Conservation (phyloP, 768 basidiomycete genomes). For the Rhodotorula paludigena region DNA sequence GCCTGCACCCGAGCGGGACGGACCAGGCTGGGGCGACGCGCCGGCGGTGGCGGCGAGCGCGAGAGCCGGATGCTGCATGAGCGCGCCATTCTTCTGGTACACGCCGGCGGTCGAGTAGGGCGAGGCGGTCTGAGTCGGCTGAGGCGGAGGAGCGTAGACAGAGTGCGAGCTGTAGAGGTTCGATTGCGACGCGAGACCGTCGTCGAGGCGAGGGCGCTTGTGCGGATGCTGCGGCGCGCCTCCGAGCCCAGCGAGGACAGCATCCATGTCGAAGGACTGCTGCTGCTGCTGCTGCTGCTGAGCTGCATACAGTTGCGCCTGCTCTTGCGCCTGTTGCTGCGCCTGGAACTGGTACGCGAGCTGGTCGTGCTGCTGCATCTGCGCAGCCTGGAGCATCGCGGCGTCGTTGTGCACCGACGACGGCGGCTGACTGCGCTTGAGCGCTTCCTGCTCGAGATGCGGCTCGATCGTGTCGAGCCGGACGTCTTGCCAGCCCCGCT, state of each 20-base stretch:
- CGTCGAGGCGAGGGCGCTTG: conserved; percentile 9
- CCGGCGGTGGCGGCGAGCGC: neutral
- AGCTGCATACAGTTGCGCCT: no score
- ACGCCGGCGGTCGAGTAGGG: conserved; percentile 28
- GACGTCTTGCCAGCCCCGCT: conserved; percentile 37
- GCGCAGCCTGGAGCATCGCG: no score
- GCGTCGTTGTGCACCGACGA: neutral
- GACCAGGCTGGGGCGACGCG: no score
- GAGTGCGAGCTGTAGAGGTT: neutral
- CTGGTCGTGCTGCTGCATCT: neutral
- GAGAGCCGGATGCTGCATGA: neutral
- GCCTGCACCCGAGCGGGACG: no score
- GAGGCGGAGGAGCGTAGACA: conserved; percentile 4
- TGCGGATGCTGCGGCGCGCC: neutral
- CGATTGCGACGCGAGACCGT: no score
- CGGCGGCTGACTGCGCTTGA: neutral
- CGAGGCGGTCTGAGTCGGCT: neutral
- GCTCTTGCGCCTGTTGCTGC: neutral
- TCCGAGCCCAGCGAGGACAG: neutral
- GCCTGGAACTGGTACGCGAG: neutral
- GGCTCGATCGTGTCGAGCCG: conserved; percentile 38
- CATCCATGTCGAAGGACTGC: conserved; percentile 10
- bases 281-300: neutral
- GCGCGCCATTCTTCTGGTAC: neutral
- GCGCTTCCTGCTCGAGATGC: conserved; percentile 28